These are phyloP conservation scores for Debaryomyces coudertii DNA, from an alignment of 1,139 yeast species.

Conservation along the genomic window DNA sequence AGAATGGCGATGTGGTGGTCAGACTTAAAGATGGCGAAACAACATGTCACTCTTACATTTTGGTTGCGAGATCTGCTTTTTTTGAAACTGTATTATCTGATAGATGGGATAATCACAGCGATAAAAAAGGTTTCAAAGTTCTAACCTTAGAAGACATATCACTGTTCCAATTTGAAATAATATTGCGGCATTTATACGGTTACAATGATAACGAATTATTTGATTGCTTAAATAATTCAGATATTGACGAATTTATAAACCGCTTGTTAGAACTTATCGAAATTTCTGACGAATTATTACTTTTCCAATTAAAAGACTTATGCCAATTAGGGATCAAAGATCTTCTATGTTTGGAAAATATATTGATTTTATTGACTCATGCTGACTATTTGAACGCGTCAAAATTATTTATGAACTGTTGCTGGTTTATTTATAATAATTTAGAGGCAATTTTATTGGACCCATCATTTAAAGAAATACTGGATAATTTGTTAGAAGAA, in stretches of 20 bases:
- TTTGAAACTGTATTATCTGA: slow-evolving; percentile 62
- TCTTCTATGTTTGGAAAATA: slow-evolving; percentile 64
- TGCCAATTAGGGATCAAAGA: slow-evolving; percentile 67
- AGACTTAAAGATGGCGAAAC: slow-evolving; percentile 45
- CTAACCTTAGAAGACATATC: slow-evolving; percentile 52
- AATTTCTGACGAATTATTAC: slow-evolving; percentile 64
- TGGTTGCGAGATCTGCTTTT: slow-evolving; percentile 61
- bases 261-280: slow-evolving; percentile 61
- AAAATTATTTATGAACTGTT: slow-evolving; percentile 60
- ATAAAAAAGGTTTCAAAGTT: slow-evolving; percentile 11
- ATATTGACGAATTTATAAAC: slow-evolving; percentile 53
- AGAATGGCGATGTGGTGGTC: slow-evolving; percentile 29
- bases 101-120: slow-evolving; percentile 50
- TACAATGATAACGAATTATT: slow-evolving; percentile 48
- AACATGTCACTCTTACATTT: slow-evolving; percentile 52
- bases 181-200: slow-evolving; percentile 65
- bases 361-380: slow-evolving; percentile 55
- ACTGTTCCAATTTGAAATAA: slow-evolving; percentile 47
- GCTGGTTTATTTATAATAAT: slow-evolving; percentile 71
- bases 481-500: slow-evolving; percentile 28
- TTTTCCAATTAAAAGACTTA: slow-evolving; percentile 60
- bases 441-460: slow-evolving; percentile 66
- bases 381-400: slow-evolving; percentile 55
- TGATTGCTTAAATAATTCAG: slow-evolving; percentile 30
- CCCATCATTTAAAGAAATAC: slow-evolving; percentile 31